These are phyloP conservation scores for Pulicaria dysenterica DNA, from an alignment of 129 eudicot species.

Conservation along the genomic window DNA sequence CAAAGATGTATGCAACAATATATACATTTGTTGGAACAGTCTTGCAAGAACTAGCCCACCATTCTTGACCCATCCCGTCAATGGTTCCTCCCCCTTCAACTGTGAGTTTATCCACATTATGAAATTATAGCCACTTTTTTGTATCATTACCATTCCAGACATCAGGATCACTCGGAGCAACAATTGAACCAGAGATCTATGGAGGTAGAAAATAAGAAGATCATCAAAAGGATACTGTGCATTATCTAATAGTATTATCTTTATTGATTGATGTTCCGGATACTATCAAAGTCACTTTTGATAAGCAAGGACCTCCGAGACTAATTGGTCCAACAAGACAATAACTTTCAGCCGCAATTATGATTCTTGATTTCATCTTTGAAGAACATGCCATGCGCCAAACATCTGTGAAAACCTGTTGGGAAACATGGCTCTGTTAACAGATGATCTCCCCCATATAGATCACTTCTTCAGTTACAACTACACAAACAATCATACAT, in stretches of 20 bases:
- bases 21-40: constrained; percentile 59
- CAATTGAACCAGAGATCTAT: constrained; percentile 67
- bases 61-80: constrained; percentile 76
- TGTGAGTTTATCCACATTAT: constrained; percentile 55
- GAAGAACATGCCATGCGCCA: constrained; percentile 80
- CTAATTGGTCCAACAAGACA: constrained; percentile 60
- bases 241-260: not conserved
- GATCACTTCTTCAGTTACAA: not conserved
- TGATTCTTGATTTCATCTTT: constrained; percentile 45
- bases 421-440: constrained; percentile 1
- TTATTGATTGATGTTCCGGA: constrained; percentile 3
- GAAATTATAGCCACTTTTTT: constrained; percentile 85
- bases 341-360: constrained; percentile 49
- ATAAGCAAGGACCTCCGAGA: constrained; percentile 68
- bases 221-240: not conserved
- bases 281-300: constrained; percentile 64
- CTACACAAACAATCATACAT: too few relatives aligned
- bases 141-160: constrained; percentile 67
- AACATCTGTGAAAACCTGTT: constrained; percentile 62
- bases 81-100: constrained; percentile 81
- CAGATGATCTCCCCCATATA: not conserved
- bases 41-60: constrained; percentile 96
- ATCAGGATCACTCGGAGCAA: constrained; percentile 78
- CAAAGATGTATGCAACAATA: constrained; percentile 6
- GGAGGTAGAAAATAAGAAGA: constrained; percentile 8